Evolutionary conservation across 331 rosid genomes (phyloP).

Genomic region (Malus hybrid): DNA sequence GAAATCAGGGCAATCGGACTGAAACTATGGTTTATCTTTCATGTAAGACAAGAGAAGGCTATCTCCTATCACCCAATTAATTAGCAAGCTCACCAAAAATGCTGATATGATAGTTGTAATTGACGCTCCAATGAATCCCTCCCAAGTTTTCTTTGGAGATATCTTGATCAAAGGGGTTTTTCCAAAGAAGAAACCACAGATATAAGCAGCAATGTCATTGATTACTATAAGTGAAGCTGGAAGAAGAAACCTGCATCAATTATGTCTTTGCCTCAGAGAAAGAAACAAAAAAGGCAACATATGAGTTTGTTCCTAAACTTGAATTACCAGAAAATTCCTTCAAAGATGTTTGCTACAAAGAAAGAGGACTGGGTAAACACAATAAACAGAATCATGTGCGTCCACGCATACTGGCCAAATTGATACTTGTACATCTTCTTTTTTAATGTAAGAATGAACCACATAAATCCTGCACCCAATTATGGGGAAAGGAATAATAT

Average conservation of each 20-base stretch:
- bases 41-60: neutral
- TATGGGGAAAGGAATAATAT: slow-evolving; percentile 14
- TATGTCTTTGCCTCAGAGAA: slow-evolving; percentile 14
- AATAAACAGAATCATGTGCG: slow-evolving; percentile 92
- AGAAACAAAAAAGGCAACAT: neutral
- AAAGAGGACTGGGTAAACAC: slow-evolving; percentile 97
- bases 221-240: slow-evolving; percentile 93
- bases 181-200: slow-evolving; percentile 94
- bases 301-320: slow-evolving; percentile 1
- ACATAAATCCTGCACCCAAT: slow-evolving; percentile 80
- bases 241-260: slow-evolving; percentile 90
- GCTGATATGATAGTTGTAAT: slow-evolving; percentile 87
- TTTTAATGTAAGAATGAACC: slow-evolving; percentile 96
- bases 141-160: slow-evolving; percentile 99
- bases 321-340: slow-evolving; percentile 94
- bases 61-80: neutral
- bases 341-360: slow-evolving; percentile 95
- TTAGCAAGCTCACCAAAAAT: slow-evolving; percentile 56
- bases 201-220: slow-evolving; percentile 93
- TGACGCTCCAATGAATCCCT: slow-evolving; percentile 99
- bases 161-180: slow-evolving; percentile 93
- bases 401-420: slow-evolving; percentile 99
- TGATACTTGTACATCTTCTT: slow-evolving; percentile 99
- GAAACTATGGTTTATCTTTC: neutral
- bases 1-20: neutral